Percentiles rank a stretch among this genome's conserved stretches.
Conservation (phyloP, 768 basidiomycete genomes). For the Boletus vermiculosoides region DNA sequence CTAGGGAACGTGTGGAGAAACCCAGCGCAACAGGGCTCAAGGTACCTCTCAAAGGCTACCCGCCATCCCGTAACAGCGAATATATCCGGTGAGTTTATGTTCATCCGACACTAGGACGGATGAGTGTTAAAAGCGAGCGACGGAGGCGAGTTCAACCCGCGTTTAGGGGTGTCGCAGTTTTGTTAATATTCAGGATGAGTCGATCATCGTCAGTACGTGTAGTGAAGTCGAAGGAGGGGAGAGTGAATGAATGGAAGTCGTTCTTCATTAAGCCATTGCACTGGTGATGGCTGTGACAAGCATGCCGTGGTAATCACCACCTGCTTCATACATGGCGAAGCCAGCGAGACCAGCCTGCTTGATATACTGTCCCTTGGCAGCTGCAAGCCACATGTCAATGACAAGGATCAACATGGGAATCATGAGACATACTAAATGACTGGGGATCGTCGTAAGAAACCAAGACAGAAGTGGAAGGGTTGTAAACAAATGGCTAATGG, state of each 20-base stretch:
- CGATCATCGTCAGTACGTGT: conserved; percentile 18
- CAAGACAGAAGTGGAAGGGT: conserved; percentile 49
- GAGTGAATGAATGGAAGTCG: conserved; percentile 2
- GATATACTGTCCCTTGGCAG: conserved; percentile 45
- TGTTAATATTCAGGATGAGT: conserved; percentile 17
- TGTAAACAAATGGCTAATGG: conserved; percentile 65
- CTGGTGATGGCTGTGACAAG: conserved; percentile 35
- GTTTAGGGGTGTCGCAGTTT: not conserved
- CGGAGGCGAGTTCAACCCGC: conserved; percentile 11
- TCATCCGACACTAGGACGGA: conserved; percentile 19
- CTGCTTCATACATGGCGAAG: conserved; percentile 46
- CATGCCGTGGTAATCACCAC: conserved; percentile 40
- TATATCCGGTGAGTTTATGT: not conserved
- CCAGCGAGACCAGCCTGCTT: conserved; percentile 34
- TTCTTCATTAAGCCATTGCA: conserved; percentile 24
- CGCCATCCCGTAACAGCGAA: not conserved
- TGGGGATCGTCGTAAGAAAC: conserved; percentile 64
- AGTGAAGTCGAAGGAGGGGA: conserved; percentile 10
- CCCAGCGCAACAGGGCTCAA: not conserved
- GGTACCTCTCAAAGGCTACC: conserved; percentile 18
- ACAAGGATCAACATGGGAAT: not conserved
- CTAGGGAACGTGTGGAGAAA: not conserved
- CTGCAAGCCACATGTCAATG: conserved; percentile 21
- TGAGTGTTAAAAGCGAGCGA: not conserved
- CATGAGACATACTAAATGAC: conserved; percentile 48